Conservation (phyloP, 192 early-diverging fungal genomes). For the Geosiphon pyriformis region DNA sequence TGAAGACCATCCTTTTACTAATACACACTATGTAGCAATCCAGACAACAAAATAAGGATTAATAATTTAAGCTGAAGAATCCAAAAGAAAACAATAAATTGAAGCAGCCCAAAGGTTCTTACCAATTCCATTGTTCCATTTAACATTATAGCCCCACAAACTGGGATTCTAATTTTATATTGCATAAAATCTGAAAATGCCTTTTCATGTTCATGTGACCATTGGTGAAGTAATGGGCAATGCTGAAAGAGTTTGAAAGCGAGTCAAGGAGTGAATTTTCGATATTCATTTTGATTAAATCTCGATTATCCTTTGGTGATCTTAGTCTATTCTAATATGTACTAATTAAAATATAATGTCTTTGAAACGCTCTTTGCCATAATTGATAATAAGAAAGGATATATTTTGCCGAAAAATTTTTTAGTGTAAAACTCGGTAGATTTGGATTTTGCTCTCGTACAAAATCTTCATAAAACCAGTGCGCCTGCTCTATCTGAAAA, state of each 20-base stretch:
- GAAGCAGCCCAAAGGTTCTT: neutral
- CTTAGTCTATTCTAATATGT: too few relatives aligned
- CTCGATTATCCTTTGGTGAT: too few relatives aligned
- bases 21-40: conserved; percentile 56
- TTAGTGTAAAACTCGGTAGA: conserved; percentile 80
- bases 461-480: conserved; percentile 99
- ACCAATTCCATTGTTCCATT: conserved; percentile 76
- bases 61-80: neutral
- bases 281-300: neutral
- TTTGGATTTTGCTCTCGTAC: conserved; percentile 78
- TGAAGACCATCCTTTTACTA: conserved; percentile 92
- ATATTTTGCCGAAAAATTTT: conserved; percentile 70
- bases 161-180: conserved; percentile 94
- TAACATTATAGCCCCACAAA: conserved; percentile 95
- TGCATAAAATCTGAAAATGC: conserved; percentile 91
- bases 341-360: too few relatives aligned
- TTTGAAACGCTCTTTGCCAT: too few relatives aligned
- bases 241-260: conserved; percentile 72
- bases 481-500: conserved; percentile 98
- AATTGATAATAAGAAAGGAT: conserved; percentile 33
- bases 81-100: neutral
- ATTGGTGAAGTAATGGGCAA: conserved; percentile 85
- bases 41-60: neutral
- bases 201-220: conserved; percentile 79
- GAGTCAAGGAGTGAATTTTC: conserved; percentile 29